Percentiles rank a stretch among this genome's conserved stretches.
Evolutionary conservation across 2,329 filamentous ascomycete species (phyloP).

Genomic region (Colletotrichum incanum): DNA sequence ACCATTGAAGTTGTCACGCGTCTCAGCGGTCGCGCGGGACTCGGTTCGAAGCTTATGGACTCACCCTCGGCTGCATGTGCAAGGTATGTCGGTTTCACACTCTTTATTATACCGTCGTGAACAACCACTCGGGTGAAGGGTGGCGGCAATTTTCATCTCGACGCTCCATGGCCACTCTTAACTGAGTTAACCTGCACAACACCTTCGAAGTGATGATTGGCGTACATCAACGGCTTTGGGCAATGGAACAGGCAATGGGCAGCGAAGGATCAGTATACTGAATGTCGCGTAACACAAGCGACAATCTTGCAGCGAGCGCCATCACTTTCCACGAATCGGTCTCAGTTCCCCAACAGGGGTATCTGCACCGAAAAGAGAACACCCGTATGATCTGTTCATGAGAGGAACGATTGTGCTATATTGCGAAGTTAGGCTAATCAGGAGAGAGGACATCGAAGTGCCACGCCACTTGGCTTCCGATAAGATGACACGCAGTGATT

Average conservation of each 20-base stretch:
- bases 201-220: not conserved
- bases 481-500: not conserved
- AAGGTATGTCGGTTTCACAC: too few species aligned
- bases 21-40: not conserved
- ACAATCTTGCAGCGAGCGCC: not conserved
- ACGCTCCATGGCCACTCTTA: not conserved
- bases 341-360: not conserved
- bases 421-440: not conserved
- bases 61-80: conserved; percentile 28
- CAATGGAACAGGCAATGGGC: not conserved
- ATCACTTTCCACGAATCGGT: conserved; percentile 32
- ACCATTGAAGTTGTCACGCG: not conserved
- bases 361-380: not conserved
- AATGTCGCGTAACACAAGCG: conserved; percentile 27
- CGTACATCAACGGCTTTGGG: not conserved
- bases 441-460: too few species aligned
- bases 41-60: not conserved
- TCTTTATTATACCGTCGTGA: not conserved
- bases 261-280: not conserved
- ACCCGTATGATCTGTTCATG: not conserved
- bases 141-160: not conserved
- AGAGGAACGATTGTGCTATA: not conserved
- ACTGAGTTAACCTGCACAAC: too few species aligned
- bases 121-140: too few species aligned
- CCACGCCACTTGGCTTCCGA: not conserved